Evolutionary conservation across 768 basidiomycete genomes (phyloP), one percentile per base, ranked within the genome.

Genomic region (Suillus tomentosus): DNA sequence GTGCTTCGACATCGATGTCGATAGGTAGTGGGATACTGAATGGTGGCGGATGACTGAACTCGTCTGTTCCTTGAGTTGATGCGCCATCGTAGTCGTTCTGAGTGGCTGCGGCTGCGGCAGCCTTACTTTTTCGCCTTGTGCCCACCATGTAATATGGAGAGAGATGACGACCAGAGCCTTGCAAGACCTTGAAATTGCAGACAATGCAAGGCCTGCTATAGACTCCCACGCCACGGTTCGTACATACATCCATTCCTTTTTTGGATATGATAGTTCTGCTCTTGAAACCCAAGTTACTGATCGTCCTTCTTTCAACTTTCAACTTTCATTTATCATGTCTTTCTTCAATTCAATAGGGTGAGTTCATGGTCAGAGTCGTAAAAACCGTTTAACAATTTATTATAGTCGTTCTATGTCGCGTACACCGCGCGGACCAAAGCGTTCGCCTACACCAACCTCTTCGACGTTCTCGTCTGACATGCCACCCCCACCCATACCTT

Each of bases 281-380:
- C 50, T 51, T 37, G 36, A 37, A 37, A 37, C 10, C 36, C 36
- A 37, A 37, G 36, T 6, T 37, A 17, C 39, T 40, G 39, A 39
- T 39, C 13, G 14, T 37, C 14, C 36, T 22, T 8, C 55, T 5
- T 62, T 55, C 10, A 13, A 62, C 55, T 5, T 62, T 34, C 10
- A 13, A 62, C 11, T 37, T 19, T 37, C 48, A 10, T 34, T 56
- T 19, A 60, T 51, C 27, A 92, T 92, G 91, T 92, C 91, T 39
- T 92, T 92, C 78, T 92, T 92, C 79, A 92, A 92, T 72, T 87
- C 89, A 36, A 84, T 92, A 60, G 88, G 91, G 91, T 92, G 66
- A 61, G 87, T 77, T 47, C 37, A 13, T 27, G 22, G 8, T 17
- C 4, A 24, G 10, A 40, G 7, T 27, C 3, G 2, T 57, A 4